Conservation (phyloP, 306 rosid species). For the Cicer chorassanicum region DNA sequence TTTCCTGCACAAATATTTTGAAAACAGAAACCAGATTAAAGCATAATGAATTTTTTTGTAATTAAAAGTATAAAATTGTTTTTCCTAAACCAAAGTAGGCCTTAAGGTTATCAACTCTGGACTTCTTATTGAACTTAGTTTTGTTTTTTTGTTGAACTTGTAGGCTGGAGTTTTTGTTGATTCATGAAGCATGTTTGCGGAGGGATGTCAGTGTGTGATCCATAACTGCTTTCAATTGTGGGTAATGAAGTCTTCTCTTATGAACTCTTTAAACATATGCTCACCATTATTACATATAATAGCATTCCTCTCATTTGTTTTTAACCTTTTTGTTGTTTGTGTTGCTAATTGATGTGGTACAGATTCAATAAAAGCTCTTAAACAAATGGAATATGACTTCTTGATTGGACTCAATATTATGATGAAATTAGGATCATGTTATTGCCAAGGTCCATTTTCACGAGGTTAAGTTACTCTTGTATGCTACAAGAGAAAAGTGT, state of each 20-base stretch:
- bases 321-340: neutral
- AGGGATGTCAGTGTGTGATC: conserved; percentile 32
- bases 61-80: neutral
- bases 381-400: conserved; percentile 4
- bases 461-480: conserved; percentile 27
- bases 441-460: conserved; percentile 24
- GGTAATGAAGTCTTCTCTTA: conserved; percentile 28
- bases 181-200: conserved; percentile 45
- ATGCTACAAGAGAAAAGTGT: conserved; percentile 12
- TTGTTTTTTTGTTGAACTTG: conserved; percentile 38
- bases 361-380: conserved; percentile 8
- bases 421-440: conserved; percentile 12
- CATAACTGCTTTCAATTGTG: conserved; percentile 20
- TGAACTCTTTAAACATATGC: neutral
- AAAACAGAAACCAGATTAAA: neutral
- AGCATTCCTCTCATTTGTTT: conserved; percentile 19
- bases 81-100: neutral
- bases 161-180: conserved; percentile 65
- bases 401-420: conserved; percentile 17
- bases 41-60: neutral
- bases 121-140: conserved; percentile 15
- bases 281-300: conserved; percentile 5
- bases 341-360: conserved; percentile 40
- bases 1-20: neutral
- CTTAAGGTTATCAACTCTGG: conserved; percentile 27